Conservation (phyloP, 768 basidiomycete genomes). For the Leccinum boreale region DNA sequence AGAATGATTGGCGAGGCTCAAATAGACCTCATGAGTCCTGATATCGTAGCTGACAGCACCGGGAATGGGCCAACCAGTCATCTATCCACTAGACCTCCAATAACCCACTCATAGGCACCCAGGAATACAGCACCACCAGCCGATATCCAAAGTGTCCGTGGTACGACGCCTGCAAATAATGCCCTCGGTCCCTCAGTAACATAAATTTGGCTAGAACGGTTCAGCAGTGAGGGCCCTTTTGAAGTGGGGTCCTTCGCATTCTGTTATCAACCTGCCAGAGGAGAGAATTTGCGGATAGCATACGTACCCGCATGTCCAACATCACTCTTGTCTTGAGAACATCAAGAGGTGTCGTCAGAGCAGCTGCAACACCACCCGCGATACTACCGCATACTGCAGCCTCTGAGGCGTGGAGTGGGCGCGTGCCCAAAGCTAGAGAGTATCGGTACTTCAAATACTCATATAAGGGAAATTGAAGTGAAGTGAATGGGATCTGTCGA, state of each 20-base stretch:
- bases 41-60: neutral
- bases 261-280: neutral
- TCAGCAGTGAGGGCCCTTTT: constrained; percentile 50
- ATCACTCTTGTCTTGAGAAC: constrained; percentile 97
- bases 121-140: constrained; percentile 96
- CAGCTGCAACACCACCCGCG: constrained; percentile 88
- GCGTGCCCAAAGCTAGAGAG: constrained; percentile 50
- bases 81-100: constrained; percentile 44
- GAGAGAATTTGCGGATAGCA: neutral
- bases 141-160: constrained; percentile 94
- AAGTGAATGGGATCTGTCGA: constrained; percentile 89
- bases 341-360: constrained; percentile 89
- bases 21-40: neutral
- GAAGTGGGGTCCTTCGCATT: constrained; percentile 46
- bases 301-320: constrained; percentile 79
- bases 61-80: constrained; percentile 4
- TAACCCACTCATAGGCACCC: constrained; percentile 89
- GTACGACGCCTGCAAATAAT: constrained; percentile 83
- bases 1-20: neutral
- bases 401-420: constrained; percentile 64
- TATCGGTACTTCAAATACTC: constrained; percentile 77
- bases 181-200: constrained; percentile 65
- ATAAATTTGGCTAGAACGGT: constrained; percentile 66
- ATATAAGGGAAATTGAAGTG: constrained; percentile 93
- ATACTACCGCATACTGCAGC: constrained; percentile 88